Conservation (phyloP, 164 flowering plant genomes). For the Magnolia changhungtana region DNA sequence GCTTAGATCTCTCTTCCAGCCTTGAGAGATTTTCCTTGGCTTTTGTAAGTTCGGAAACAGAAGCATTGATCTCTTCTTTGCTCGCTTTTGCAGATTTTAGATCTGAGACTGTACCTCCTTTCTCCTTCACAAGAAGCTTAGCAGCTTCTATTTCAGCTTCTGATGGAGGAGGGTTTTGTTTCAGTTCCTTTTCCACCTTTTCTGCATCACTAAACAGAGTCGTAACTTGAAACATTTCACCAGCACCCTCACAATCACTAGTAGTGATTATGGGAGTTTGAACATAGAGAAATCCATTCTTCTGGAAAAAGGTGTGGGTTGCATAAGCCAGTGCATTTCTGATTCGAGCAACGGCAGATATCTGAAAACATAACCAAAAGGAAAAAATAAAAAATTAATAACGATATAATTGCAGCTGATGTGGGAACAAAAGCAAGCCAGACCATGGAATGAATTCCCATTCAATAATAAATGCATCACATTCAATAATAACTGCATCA, state of each 20-base stretch:
- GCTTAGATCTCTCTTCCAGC: conserved; percentile 70
- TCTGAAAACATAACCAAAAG: conserved; percentile 38
- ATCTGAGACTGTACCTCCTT: conserved; percentile 56
- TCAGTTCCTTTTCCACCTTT: conserved; percentile 74
- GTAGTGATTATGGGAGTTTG: conserved; percentile 95
- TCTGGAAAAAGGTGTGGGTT: conserved; percentile 81
- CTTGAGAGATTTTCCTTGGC: conserved; percentile 70
- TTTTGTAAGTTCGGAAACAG: conserved; percentile 60
- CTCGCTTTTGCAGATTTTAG: conserved; percentile 72
- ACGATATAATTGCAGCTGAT: background rate
- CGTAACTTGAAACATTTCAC: conserved; percentile 98
- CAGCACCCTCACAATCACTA: conserved; percentile 99
- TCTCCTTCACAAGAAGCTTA: conserved; percentile 52
- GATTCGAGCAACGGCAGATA: conserved; percentile 81
- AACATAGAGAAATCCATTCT: conserved; percentile 71
- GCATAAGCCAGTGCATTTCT: conserved; percentile 85
- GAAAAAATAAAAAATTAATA: background rate
- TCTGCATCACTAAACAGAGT: conserved; percentile 76
- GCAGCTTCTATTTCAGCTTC: conserved; percentile 71
- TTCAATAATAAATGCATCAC: no score
- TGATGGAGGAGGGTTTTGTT: conserved; percentile 76
- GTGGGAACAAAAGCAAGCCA: background rate
- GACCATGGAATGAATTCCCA: background rate
- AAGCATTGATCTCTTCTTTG: conserved; percentile 49
- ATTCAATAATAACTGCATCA: no score